Evolutionary conservation across 768 basidiomycete genomes (phyloP), one percentile per base, ranked within the genome.

Genomic region (Russula brevipes): DNA sequence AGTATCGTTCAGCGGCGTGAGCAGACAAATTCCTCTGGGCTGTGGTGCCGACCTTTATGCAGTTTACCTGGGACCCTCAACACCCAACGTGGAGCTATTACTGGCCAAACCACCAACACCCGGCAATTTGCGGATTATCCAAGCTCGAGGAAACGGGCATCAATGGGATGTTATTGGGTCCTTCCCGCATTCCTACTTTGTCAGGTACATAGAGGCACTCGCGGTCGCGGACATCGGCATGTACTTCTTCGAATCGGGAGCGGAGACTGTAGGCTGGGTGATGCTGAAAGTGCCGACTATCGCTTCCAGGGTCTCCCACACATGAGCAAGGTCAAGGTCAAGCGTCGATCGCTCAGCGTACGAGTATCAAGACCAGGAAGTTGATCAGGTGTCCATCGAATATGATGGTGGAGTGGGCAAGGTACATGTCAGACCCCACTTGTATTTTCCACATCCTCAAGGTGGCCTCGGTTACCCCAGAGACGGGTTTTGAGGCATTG

Each of bases 191-290:
- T 12, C 35, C 46, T 36, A 4, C 5, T 3, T 47, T 38, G 8
- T 31, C 30, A n/a, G 57, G 11, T 11, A 36, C 47, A 42, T 50
- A 58, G 19, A 58, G 36, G 35, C 8, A 50, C 12, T n/a, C n/a
- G n/a, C n/a, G n/a, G n/a, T 49, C 47, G 46, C 57, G 57, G 12
- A 58, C 17, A 16, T 58, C 57, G 8, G 47, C 7, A 42, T 41
- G 49, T 36, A 58, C n/a, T 41, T 58, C 57, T 58, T 58, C 47
- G 47, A 58, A 49, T 16, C 57, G 57, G 33, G 47, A 33, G 57
- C 38, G 5, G 57, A 59, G 11, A 39, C 30, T 4, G 47, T 19
- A 42, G 46, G 24, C 30, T 59, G 57, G 30, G 47, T 31, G 19
- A 41, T 41, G 16, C 14, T 42, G 5, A 59, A 42, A 31, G 47